These are phyloP conservation scores for Zychaea mexicana DNA, from an alignment of 371 early-diverging fungal species.

Conservation along the genomic window DNA sequence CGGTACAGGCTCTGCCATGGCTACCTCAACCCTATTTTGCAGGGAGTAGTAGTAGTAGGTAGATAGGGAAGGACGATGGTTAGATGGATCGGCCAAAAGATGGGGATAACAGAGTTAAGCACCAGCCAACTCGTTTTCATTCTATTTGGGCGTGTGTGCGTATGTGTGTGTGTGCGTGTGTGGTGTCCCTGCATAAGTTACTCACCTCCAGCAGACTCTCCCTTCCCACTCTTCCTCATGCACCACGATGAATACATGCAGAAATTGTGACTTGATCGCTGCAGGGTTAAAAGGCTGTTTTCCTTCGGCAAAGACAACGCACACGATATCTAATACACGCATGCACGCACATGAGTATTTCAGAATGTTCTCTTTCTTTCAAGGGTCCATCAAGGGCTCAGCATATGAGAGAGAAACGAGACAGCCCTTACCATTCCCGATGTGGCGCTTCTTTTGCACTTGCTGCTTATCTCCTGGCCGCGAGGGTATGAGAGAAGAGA, in stretches of 20 bases:
- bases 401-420: too few species aligned
- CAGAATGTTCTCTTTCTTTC: not conserved
- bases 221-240: constrained; percentile 48
- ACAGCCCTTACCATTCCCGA: constrained; percentile 71
- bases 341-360: not conserved
- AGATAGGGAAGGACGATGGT: not conserved
- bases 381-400: too few species aligned
- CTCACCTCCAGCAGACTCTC: constrained; percentile 40
- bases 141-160: too few species aligned
- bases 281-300: constrained; percentile 70
- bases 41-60: not conserved
- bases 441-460: constrained; percentile 83
- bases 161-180: not conserved
- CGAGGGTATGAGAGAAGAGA: constrained; percentile 80
- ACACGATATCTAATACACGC: constrained; percentile 76
- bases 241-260: constrained; percentile 77
- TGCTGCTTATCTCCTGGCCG: constrained; percentile 76
- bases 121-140: not conserved
- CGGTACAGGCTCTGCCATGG: constrained; percentile 65
- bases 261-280: constrained; percentile 73
- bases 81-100: too few species aligned
- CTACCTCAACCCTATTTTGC: constrained; percentile 53
- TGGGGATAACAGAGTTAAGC: not conserved
- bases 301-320: constrained; percentile 72
- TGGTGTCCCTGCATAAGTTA: not conserved